Evolutionary conservation across 2,329 filamentous ascomycete genomes (phyloP).

Genomic region (Botrytis fabae): DNA sequence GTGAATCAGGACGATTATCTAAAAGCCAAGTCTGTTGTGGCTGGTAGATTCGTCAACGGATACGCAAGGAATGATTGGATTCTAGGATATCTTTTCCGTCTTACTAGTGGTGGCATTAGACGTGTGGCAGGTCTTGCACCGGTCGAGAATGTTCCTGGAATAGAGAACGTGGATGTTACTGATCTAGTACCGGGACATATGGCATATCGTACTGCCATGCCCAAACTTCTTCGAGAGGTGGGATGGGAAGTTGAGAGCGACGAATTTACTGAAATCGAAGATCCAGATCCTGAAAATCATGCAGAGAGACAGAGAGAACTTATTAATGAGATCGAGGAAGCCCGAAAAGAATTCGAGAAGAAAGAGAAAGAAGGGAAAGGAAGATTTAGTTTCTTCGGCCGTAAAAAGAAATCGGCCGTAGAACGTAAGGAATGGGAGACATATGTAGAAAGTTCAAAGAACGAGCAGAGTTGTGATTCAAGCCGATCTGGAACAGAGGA

Average conservation of each 20-base stretch:
- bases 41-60: slow-evolving; percentile 92
- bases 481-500: slow-evolving; percentile 29
- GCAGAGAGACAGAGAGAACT: slow-evolving; percentile 83
- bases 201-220: slow-evolving; percentile 94
- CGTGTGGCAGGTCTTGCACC: slow-evolving; percentile 80
- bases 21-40: slow-evolving; percentile 76
- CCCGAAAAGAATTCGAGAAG: slow-evolving; percentile 79
- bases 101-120: slow-evolving; percentile 89
- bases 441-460: slow-evolving; percentile 70
- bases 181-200: slow-evolving; percentile 88
- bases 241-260: slow-evolving; percentile 91
- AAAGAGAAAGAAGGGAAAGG: slow-evolving; percentile 62
- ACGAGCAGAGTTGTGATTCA: slow-evolving; percentile 41
- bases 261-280: slow-evolving; percentile 95
- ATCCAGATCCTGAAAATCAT: slow-evolving; percentile 94
- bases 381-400: slow-evolving; percentile 74
- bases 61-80: slow-evolving; percentile 98
- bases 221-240: slow-evolving; percentile 78
- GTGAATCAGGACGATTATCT: slow-evolving; percentile 89
- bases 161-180: slow-evolving; percentile 90
- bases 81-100: slow-evolving; percentile 88
- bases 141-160: slow-evolving; percentile 71
- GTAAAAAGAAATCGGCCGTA: slow-evolving; percentile 68
- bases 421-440: slow-evolving; percentile 92
- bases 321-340: slow-evolving; percentile 95